Percentiles rank a stretch among this genome's conserved stretches.
Evolutionary conservation across 192 early-diverging fungal species (phyloP).

Genomic region (Entomortierella beljakovae): DNA sequence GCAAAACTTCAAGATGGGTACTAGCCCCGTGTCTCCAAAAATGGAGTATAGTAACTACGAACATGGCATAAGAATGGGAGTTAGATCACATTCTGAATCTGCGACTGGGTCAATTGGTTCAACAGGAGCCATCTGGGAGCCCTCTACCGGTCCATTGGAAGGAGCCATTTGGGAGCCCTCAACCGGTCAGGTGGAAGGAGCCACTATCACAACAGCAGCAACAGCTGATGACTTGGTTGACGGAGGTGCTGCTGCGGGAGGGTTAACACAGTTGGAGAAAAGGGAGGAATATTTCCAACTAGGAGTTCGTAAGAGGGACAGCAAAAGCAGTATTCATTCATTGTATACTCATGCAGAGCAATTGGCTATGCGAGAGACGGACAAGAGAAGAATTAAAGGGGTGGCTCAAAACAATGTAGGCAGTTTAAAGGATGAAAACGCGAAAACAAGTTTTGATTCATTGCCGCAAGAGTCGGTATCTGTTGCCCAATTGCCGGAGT

Average conservation of each 20-base stretch:
- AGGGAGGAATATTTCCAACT: too few relatives aligned
- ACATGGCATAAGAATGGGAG: neutral
- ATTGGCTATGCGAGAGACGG: neutral
- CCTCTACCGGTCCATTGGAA: neutral
- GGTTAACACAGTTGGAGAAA: neutral
- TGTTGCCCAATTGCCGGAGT: too few relatives aligned
- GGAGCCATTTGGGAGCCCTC: neutral
- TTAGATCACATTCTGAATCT: neutral
- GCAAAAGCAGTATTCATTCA: neutral
- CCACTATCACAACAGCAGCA: neutral
- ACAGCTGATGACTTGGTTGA: neutral
- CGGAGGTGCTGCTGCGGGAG: neutral
- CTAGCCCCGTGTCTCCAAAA: too few relatives aligned
- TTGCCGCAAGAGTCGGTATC: too few relatives aligned
- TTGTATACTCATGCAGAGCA: neutral
- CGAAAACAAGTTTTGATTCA: too few relatives aligned
- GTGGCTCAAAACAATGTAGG: neutral
- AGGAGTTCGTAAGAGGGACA: neutral
- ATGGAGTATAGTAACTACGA: too few relatives aligned
- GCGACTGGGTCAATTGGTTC: neutral
- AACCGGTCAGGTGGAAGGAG: neutral
- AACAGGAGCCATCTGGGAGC: too few relatives aligned
- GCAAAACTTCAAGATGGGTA: too few relatives aligned
- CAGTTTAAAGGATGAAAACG: too few relatives aligned
- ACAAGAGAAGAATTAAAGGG: neutral